Conservation (phyloP, 306 rosid genomes). For the Pterocarpus macrocarpus region DNA sequence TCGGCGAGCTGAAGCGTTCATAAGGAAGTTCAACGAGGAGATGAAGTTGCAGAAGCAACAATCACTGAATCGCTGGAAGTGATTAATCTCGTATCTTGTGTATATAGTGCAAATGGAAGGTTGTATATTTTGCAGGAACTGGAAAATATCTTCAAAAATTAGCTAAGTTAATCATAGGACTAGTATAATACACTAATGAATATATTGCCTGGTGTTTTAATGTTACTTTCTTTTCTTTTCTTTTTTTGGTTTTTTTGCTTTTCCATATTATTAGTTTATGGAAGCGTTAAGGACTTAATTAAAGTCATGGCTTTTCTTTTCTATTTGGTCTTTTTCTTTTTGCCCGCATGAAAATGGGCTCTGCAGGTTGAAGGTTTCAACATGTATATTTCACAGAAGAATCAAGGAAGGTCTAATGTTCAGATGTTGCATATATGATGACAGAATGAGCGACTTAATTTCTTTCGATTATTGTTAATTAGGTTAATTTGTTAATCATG, state of each 20-base stretch:
- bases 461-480: too few species aligned
- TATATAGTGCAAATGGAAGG: too few species aligned
- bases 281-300: neutral
- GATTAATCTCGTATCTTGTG: too few species aligned
- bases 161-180: neutral
- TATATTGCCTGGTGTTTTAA: neutral
- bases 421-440: too few species aligned
- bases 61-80: neutral
- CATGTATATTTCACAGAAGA: neutral
- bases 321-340: neutral
- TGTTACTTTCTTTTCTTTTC: neutral
- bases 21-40: conserved; percentile 69
- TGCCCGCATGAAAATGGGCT: neutral
- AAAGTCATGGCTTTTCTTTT: neutral
- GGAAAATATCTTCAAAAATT: neutral
- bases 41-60: conserved; percentile 70
- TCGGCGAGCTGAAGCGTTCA: conserved; percentile 74
- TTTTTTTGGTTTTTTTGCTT: neutral
- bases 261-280: too few species aligned
- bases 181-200: too few species aligned
- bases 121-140: neutral
- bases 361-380: neutral
- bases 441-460: neutral
- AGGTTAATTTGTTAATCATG: too few species aligned
- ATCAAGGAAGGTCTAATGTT: neutral